Base-by-base conservation (phyloP, 169 alveolate species). In the Fabrea salina region DNA sequence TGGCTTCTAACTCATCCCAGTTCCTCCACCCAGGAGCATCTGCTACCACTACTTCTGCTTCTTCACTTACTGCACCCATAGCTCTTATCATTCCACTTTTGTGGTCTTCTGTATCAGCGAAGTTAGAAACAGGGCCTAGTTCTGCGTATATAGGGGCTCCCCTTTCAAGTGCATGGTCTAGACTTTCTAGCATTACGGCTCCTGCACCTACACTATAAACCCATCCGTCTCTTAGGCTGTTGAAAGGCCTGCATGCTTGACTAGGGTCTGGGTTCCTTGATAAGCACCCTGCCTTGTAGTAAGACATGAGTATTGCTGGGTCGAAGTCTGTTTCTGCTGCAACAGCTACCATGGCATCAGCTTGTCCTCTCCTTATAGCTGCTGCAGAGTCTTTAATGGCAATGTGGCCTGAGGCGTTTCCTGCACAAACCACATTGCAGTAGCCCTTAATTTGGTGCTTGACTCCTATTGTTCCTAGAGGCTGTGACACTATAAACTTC, bases 161-260 rank as follows among this genome's bases (percentile, higher is more conserved):
- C 75, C 98, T 88, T 35, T 81, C 75, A 11, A 84, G n/a, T 11
- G 98, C 98, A 75, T 92, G 94, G 37, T 92, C 96, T 30, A 87
- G 84, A 1, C 91, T 90, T 80, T 93, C 97, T 11, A 95, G 53
- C 54, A 94, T 88, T 35, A 95, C 44, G n/a, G 91, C 80, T 32
- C 96, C 97, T 30, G 96, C 93, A 5, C 97, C 98, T 51, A 93
- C 97, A 8, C 95, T 90, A 83, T 93, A 82, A 35, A 96, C 94
- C 43, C 94, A 91, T 16, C 98, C 98, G 30, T 93, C 83, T 82
- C 98, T 82, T n/a, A 84, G 86, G 30, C 59, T 78, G 81, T 94
- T 97, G 79, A 94, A 94, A 13, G 97, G 98, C 59, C 96, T 86
- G 66, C 92, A 85, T 4, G 96, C 94, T 32, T 85, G 58, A n/a